These are phyloP conservation scores for Aspergillus candidus DNA, from an alignment of 2,329 filamentous ascomycete species.

Conservation along the genomic window DNA sequence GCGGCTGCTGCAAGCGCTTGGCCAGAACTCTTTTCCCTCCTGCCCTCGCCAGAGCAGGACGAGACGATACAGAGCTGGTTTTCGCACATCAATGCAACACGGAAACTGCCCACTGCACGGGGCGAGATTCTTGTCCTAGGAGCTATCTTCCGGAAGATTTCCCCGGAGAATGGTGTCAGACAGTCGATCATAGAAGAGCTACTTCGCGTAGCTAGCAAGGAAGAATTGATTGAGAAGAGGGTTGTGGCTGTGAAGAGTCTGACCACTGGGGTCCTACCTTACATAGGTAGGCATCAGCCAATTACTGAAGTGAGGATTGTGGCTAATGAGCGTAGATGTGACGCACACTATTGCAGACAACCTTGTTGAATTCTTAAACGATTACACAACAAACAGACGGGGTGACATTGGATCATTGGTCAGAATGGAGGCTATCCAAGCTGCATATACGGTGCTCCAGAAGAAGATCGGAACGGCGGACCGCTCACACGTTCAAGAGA, in stretches of 20 bases:
- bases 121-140: constrained; percentile 41
- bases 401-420: constrained; percentile 88
- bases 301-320: constrained; percentile 2
- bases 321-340: constrained; percentile 21
- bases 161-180: constrained; percentile 17
- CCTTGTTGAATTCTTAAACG: constrained; percentile 54
- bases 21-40: constrained; percentile 34
- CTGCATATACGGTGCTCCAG: constrained; percentile 43
- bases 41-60: constrained; percentile 27
- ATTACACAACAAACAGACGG: constrained; percentile 84
- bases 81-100: constrained; percentile 29
- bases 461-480: constrained; percentile 9
- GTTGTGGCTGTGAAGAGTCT: constrained; percentile 38
- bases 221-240: constrained; percentile 37
- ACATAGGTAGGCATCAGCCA: constrained; percentile 26
- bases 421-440: constrained; percentile 68
- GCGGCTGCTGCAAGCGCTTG: constrained; percentile 36
- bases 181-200: constrained; percentile 29
- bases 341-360: constrained; percentile 23
- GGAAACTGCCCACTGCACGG: constrained; percentile 35
- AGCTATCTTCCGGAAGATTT: constrained; percentile 32
- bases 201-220: constrained; percentile 29
- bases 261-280: constrained; percentile 30
- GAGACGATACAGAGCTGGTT: constrained; percentile 36
- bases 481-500: constrained; percentile 17